Conservation (phyloP, 192 early-diverging fungal genomes). For the Podila clonocystis region DNA sequence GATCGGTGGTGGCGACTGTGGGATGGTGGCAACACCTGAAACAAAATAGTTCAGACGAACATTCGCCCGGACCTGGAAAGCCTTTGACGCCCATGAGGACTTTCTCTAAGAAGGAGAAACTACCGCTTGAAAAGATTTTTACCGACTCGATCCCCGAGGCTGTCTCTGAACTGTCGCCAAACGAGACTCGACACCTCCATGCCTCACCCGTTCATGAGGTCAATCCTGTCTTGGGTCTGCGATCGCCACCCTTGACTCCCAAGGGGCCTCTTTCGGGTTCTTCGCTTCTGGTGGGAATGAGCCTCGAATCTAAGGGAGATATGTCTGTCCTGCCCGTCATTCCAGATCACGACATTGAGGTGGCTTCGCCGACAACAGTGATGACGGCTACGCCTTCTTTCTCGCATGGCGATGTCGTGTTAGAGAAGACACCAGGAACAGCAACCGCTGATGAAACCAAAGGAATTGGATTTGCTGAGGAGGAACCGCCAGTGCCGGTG, state of each 20-base stretch:
- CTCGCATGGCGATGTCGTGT: not conserved
- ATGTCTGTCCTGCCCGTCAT: conserved; percentile 17
- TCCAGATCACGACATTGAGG: conserved; percentile 5
- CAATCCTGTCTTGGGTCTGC: conserved; percentile 5
- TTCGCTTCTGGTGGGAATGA: not conserved
- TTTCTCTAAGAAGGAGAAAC: conserved; percentile 2
- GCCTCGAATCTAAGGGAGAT: not conserved
- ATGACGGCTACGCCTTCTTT: not conserved
- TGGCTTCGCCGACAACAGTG: not conserved
- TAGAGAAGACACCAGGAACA: not conserved
- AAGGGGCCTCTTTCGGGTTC: conserved; percentile 13
- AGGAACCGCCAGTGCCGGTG: not conserved
- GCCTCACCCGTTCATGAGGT: not conserved
- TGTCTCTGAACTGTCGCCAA: not conserved
- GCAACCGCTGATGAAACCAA: not conserved
- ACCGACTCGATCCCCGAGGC: not conserved
- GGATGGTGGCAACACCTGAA: conserved; percentile 31
- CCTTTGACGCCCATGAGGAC: not conserved
- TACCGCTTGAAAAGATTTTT: conserved; percentile 12
- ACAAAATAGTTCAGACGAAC: not conserved
- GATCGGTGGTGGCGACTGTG: conserved; percentile 18
- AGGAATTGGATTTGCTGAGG: no score
- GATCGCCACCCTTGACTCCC: conserved; percentile 38
- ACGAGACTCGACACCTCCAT: not conserved
- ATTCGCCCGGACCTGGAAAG: not conserved